phyloP scores from a whole-genome alignment of 495 filamentous ascomycete genomes.

The Lasiosphaeriaceae sp. region DNA sequence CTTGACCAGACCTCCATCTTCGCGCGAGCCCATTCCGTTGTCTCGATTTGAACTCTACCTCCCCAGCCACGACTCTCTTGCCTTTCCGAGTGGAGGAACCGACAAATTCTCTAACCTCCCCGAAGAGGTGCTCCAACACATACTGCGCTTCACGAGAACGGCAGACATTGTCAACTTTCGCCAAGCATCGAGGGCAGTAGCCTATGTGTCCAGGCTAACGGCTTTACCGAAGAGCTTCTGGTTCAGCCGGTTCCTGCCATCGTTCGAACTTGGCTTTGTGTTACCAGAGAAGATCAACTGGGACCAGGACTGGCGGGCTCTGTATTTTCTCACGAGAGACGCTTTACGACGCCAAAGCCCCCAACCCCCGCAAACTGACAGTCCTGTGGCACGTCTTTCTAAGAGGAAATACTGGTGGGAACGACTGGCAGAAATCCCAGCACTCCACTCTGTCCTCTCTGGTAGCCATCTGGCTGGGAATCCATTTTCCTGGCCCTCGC shows the following conservation, averaged over 20 bases:
- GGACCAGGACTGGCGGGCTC: slow-evolving; percentile 12
- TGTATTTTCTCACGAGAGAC: slow-evolving; percentile 14
- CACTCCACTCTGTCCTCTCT: background rate
- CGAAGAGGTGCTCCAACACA: slow-evolving; percentile 2
- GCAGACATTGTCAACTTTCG: slow-evolving; percentile 9
- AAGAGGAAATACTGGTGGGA: slow-evolving; percentile 19
- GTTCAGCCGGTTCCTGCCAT: slow-evolving; percentile 16
- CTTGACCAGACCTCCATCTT: background rate
- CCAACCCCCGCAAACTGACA: background rate
- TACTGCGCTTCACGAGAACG: slow-evolving; percentile 2
- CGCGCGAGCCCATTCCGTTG: background rate
- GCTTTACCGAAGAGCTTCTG: slow-evolving; percentile 7
- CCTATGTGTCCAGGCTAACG: background rate
- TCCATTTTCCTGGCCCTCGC: background rate
- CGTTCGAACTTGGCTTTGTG: slow-evolving; percentile 18
- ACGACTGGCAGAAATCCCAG: background rate
- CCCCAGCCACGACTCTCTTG: background rate
- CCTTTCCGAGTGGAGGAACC: background rate
- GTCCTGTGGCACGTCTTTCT: background rate
- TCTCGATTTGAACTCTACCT: background rate
- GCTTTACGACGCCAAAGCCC: background rate
- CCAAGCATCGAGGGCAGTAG: slow-evolving; percentile 6
- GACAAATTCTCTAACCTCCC: slow-evolving; percentile 13
- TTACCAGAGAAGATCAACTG: background rate
- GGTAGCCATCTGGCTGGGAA: background rate